Conservation (phyloP, 495 filamentous ascomycete species). For the Aspergillus avenaceus region DNA sequence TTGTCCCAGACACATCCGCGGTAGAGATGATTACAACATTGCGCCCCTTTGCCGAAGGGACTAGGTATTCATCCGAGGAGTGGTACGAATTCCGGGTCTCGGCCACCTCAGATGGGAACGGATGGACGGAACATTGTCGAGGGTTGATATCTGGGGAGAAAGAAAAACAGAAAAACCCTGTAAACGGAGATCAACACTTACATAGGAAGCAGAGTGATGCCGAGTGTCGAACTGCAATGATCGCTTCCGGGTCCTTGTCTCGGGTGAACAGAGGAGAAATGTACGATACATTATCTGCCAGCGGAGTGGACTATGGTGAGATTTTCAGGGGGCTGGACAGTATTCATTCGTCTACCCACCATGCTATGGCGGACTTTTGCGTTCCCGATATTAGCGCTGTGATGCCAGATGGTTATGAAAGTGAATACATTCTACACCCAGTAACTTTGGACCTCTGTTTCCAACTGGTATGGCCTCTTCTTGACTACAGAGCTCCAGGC, state of each 20-base stretch:
- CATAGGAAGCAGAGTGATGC: not conserved
- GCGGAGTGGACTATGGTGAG: not conserved
- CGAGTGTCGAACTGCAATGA: not conserved
- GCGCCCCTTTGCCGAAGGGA: constrained; percentile 13
- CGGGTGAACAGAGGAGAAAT: constrained; percentile 6
- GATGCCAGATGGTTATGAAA: not conserved
- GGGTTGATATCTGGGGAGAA: constrained; percentile 29
- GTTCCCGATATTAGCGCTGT: not conserved
- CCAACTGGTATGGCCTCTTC: not conserved
- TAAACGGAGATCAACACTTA: constrained; percentile 17
- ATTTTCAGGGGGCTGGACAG: not conserved
- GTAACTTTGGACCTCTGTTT: not conserved
- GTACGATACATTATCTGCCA: not conserved
- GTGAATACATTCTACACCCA: not conserved
- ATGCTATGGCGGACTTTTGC: not conserved
- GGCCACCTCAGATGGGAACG: constrained; percentile 27
- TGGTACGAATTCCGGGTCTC: constrained; percentile 44
- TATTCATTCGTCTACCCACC: not conserved
- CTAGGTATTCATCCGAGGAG: constrained; percentile 22
- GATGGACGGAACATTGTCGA: constrained; percentile 40
- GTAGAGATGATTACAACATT: constrained; percentile 30
- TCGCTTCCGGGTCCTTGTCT: constrained; percentile 9
- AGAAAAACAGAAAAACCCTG: constrained; percentile 25
- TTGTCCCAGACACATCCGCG: constrained; percentile 28
- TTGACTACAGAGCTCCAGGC: not conserved